Conservation (phyloP, 2,329 filamentous ascomycete genomes). For the Dichotomopilus funicola region DNA sequence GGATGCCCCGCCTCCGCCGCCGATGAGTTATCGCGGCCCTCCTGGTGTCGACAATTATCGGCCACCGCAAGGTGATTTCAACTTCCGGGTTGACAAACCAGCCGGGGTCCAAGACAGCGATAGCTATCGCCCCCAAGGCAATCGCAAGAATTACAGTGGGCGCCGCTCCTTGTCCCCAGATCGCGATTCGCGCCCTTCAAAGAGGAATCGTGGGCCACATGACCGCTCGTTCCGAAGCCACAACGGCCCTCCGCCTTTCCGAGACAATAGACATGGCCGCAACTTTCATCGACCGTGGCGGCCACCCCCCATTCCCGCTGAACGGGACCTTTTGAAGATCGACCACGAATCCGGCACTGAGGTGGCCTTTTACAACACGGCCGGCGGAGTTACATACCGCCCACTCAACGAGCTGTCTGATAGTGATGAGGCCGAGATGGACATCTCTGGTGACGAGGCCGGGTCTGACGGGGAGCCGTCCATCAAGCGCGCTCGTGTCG, state of each 20-base stretch:
- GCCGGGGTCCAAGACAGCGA: slow-evolving; percentile 38
- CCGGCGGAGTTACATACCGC: slow-evolving; percentile 45
- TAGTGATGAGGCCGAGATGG: slow-evolving; percentile 59
- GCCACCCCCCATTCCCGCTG: slow-evolving; percentile 35
- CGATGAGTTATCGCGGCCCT: slow-evolving; percentile 8
- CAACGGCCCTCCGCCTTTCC: neutral
- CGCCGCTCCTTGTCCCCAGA: neutral
- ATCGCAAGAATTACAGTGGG: slow-evolving; percentile 10
- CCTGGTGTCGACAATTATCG: slow-evolving; percentile 24
- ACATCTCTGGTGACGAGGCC: slow-evolving; percentile 48
- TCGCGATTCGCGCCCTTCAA: slow-evolving; percentile 4
- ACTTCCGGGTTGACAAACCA: slow-evolving; percentile 49
- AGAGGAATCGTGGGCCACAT: slow-evolving; percentile 5
- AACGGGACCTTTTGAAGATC: slow-evolving; percentile 45
- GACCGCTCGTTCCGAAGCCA: neutral
- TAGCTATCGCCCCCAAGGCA: slow-evolving; percentile 28
- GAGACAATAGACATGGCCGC: neutral
- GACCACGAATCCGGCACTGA: slow-evolving; percentile 37
- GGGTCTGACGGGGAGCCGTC: slow-evolving; percentile 35
- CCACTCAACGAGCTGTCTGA: slow-evolving; percentile 54
- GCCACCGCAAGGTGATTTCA: slow-evolving; percentile 46
- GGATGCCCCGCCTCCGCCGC: slow-evolving; percentile 1
- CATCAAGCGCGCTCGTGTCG: slow-evolving; percentile 37
- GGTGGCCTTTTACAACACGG: slow-evolving; percentile 41
- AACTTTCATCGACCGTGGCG: slow-evolving; percentile 12